phyloP scores from a whole-genome alignment of 306 rosid species.

The Cucurbita argyrosperma region DNA sequence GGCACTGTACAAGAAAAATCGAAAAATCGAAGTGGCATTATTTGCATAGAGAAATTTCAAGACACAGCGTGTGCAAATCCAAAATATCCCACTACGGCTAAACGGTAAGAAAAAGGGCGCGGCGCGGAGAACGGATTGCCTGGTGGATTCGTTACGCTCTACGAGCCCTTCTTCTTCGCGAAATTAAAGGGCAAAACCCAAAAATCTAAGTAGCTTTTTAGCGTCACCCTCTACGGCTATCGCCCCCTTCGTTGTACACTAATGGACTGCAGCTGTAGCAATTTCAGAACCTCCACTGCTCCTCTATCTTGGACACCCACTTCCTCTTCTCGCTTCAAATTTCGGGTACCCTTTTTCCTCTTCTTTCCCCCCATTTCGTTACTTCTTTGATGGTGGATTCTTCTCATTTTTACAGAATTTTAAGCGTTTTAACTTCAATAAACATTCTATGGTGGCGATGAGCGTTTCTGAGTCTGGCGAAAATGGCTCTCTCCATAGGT shows the following conservation, averaged over 20 bases:
- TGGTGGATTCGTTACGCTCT: neutral
- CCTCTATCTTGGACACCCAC: conserved; percentile 35
- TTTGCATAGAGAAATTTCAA: neutral
- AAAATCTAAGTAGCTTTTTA: neutral
- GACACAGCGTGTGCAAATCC: neutral
- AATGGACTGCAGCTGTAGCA: conserved; percentile 51
- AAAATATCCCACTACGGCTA: too few relatives aligned
- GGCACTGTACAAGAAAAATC: neutral
- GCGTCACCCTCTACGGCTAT: neutral
- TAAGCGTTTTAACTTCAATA: conserved; percentile 34
- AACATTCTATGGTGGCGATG: conserved; percentile 33
- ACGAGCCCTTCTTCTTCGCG: neutral
- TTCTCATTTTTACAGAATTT: conserved; percentile 25
- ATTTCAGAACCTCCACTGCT: conserved; percentile 44
- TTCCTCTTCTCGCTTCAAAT: conserved; percentile 32
- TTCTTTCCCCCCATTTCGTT: neutral
- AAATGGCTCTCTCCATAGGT: conserved; percentile 39
- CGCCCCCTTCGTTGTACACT: neutral
- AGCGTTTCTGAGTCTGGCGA: conserved; percentile 47
- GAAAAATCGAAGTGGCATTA: neutral
- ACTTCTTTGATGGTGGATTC: neutral
- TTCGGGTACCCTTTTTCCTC: conserved; percentile 21
- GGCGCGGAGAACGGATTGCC: neutral
- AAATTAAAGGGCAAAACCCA: neutral
- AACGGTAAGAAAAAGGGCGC: neutral